Conservation (phyloP, 2,329 filamentous ascomycete species). For the Cladosporium sp. region DNA sequence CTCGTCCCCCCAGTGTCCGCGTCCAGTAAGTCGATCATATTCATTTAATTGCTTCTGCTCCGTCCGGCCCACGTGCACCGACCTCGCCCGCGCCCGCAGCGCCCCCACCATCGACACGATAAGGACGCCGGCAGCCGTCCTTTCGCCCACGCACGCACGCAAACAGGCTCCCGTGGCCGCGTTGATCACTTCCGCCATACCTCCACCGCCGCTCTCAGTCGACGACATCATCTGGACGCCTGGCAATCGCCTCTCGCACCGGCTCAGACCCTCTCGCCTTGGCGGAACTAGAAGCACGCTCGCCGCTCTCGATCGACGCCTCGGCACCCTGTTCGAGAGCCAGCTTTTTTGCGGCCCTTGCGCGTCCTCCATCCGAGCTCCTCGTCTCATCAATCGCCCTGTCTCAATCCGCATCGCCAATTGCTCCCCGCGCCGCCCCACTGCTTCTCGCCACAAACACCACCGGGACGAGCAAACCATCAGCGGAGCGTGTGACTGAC, state of each 20-base stretch:
- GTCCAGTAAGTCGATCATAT: conserved; percentile 3
- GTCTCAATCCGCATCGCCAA: no score
- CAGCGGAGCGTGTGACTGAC: neutral
- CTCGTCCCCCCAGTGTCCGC: neutral
- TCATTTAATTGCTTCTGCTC: neutral
- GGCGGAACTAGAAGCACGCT: conserved; percentile 4
- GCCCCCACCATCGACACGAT: conserved; percentile 8
- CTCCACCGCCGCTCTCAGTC: neutral
- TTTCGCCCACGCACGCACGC: no score
- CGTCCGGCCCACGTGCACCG: conserved; percentile 6
- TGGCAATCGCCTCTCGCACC: neutral
- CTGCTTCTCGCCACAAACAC: conserved; percentile 1
- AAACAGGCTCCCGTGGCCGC: no score
- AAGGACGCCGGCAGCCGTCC: conserved; percentile 1
- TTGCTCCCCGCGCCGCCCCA: no score
- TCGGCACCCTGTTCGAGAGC: conserved; percentile 1
- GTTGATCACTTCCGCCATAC: no score
- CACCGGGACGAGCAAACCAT: no score
- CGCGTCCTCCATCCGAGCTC: conserved; percentile 1
- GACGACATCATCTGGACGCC: neutral
- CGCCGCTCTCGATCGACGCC: conserved; percentile 2
- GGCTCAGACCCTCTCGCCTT: neutral
- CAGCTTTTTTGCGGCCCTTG: conserved; percentile 9
- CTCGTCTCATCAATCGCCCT: conserved; percentile 1
- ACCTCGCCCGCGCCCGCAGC: neutral